Percentiles rank a stretch among this genome's conserved stretches.
Evolutionary conservation across 805 yeast species (phyloP).

Genomic region (Cyberlindnera euphorbiiphila): DNA sequence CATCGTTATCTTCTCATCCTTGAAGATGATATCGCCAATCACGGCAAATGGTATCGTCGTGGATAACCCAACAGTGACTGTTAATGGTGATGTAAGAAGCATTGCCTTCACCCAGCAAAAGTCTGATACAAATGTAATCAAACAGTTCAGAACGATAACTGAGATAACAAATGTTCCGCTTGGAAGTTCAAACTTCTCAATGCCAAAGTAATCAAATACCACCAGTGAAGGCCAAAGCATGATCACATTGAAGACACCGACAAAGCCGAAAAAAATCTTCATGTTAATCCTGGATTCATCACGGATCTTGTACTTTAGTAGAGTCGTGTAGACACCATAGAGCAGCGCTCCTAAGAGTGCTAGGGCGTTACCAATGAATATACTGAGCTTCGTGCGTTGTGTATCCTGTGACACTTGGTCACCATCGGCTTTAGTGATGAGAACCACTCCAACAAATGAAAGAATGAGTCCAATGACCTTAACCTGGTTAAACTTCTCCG

Average conservation of each 20-base stretch:
- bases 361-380: conserved; percentile 66
- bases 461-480: conserved; percentile 69
- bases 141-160: conserved; percentile 61
- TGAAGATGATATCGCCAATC: conserved; percentile 80
- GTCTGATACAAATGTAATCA: conserved; percentile 81
- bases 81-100: conserved; percentile 86
- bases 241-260: conserved; percentile 76
- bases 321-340: conserved; percentile 86
- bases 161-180: conserved; percentile 44
- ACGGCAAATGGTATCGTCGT: conserved; percentile 93
- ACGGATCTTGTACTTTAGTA: conserved; percentile 68
- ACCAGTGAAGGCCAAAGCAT: conserved; percentile 80
- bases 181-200: conserved; percentile 76
- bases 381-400: conserved; percentile 27
- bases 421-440: conserved; percentile 69
- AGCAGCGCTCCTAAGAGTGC: conserved; percentile 85
- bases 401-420: conserved; percentile 20
- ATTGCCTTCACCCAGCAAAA: conserved; percentile 96
- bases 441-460: conserved; percentile 72
- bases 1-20: conserved; percentile 55
- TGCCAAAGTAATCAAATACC: conserved; percentile 55
- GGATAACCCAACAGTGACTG: conserved; percentile 92
- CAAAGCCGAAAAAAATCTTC: conserved; percentile 90
- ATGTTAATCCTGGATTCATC: conserved; percentile 78
- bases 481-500: conserved; percentile 61